These are phyloP conservation scores for Pecoramyces ruminantium DNA, from an alignment of 192 early-diverging fungal species.

Conservation along the genomic window DNA sequence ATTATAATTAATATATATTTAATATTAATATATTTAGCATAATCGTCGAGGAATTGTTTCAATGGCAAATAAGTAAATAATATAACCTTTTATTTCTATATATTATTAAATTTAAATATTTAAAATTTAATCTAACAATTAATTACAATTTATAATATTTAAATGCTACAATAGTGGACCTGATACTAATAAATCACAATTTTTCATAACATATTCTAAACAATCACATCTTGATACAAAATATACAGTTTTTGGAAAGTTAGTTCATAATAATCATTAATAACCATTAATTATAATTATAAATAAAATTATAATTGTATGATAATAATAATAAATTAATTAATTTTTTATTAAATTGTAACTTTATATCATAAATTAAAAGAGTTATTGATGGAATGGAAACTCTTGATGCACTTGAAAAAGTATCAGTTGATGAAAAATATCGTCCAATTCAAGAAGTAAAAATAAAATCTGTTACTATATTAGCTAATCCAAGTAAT, in stretches of 20 bases:
- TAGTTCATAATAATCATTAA: too few species aligned
- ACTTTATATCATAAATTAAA: background rate
- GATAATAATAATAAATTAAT: too few species aligned
- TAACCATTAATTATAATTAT: too few species aligned
- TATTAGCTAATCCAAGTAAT: constrained; percentile 90
- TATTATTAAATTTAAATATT: too few species aligned
- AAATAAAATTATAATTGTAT: too few species aligned
- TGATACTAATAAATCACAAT: constrained; percentile 35
- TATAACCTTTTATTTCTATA: too few species aligned
- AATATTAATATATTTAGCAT: constrained; percentile 54
- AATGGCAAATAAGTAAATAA: constrained; percentile 87
- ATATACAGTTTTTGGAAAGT: constrained; percentile 81
- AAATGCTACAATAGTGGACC: background rate
- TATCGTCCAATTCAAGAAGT: constrained; percentile 62
- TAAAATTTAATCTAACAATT: too few species aligned
- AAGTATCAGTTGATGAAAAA: constrained; percentile 68
- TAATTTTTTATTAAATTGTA: too few species aligned
- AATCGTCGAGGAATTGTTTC: constrained; percentile 72
- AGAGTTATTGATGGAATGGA: constrained; percentile 77
- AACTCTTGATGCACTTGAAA: constrained; percentile 68
- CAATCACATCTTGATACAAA: constrained; percentile 79
- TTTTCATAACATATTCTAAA: constrained; percentile 79
- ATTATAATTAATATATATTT: too few species aligned
- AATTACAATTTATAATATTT: too few species aligned
- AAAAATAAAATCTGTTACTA: constrained; percentile 52